Base-by-base conservation (phyloP, 768 basidiomycete species). In the Austroboletus festivus region DNA sequence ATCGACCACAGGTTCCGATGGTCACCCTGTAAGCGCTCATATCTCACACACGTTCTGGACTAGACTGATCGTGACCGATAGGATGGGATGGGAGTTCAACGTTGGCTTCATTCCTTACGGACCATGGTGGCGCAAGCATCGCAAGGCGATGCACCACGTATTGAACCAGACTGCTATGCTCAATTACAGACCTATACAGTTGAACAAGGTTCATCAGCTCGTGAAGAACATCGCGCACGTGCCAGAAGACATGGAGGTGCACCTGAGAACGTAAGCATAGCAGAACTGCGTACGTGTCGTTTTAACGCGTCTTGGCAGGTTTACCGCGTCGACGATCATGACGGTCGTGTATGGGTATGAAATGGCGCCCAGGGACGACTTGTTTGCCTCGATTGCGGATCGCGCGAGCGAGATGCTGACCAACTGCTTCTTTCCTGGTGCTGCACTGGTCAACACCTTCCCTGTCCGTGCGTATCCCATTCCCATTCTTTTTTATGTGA, bases 21-120 rank as follows among this genome's bases (percentile, higher is more conserved):
- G 55, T 57, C 20, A 49, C 26, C 11, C 11, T 28, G 26, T 28
- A 11, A 28, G 26, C 12, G 5, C 33, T 4, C 33, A 34, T 5
- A 4, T 34, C 33, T n/a, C 5, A n/a, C 11, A 68, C 57, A 65
- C 13, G 58, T 63, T n/a, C 34, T 68, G 8, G 55, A 53, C 0
- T 55, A 50, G 34, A 56, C 50, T 26, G 51, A 65, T 8, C 38
- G 46, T 64, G 21, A 53, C 65, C 38, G 61, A 64, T 22, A 34
- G 57, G 24, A 68, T 69, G 66, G 71, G 71, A 16, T 74, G 71
- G 67, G 68, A 70, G 42, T 73, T 71, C 48, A 67, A 70, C 44
- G 56, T 68, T 7, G 67, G 60, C 22, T 55, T 69, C 26, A 62
- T 68, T 52, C 63, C 56, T 2, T 73, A 75, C 48, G 71, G 70